These are phyloP conservation scores for Termitomyces sp. DNA, from an alignment of 768 basidiomycete genomes.

Conservation along the genomic window DNA sequence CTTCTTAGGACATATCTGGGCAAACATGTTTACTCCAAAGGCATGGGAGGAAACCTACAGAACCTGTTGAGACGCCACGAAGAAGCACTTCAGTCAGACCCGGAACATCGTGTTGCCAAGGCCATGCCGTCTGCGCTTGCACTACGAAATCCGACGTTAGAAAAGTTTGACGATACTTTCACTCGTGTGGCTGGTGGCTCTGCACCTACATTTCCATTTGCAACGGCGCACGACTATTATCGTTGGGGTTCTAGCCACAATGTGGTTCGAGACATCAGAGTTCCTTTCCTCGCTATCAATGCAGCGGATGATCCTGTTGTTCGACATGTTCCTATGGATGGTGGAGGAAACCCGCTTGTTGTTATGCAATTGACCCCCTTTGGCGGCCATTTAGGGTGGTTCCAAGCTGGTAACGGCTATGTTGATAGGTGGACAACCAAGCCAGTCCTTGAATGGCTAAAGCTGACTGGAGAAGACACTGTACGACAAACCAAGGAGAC, in stretches of 20 bases:
- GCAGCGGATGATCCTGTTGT: conserved; percentile 78
- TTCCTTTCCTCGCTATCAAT: conserved; percentile 75
- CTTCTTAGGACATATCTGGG: conserved; percentile 50
- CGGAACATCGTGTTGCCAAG: conserved; percentile 45
- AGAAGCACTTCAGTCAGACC: conserved; percentile 39
- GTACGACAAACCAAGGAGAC: conserved; percentile 26
- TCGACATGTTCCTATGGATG: conserved; percentile 52
- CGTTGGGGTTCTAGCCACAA: conserved; percentile 54
- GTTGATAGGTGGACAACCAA: conserved; percentile 61
- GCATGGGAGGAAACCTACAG: conserved; percentile 71
- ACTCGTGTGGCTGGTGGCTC: conserved; percentile 69
- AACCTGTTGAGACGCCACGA: conserved; percentile 50
- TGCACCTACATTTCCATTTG: conserved; percentile 46
- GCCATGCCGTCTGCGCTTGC: conserved; percentile 38
- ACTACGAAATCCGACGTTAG: conserved; percentile 48
- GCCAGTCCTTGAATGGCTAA: conserved; percentile 71
- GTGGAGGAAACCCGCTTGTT: conserved; percentile 46
- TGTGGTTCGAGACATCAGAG: conserved; percentile 49
- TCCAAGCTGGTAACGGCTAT: conserved; percentile 40
- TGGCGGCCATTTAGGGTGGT: conserved; percentile 86
- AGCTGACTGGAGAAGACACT: conserved; percentile 48
- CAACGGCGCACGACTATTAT: conserved; percentile 41
- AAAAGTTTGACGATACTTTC: conserved; percentile 56
- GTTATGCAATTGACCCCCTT: conserved; percentile 54
- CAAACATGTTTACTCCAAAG: conserved; percentile 66